Base-by-base conservation (phyloP, 306 rosid genomes). In the Rosa lucieae region DNA sequence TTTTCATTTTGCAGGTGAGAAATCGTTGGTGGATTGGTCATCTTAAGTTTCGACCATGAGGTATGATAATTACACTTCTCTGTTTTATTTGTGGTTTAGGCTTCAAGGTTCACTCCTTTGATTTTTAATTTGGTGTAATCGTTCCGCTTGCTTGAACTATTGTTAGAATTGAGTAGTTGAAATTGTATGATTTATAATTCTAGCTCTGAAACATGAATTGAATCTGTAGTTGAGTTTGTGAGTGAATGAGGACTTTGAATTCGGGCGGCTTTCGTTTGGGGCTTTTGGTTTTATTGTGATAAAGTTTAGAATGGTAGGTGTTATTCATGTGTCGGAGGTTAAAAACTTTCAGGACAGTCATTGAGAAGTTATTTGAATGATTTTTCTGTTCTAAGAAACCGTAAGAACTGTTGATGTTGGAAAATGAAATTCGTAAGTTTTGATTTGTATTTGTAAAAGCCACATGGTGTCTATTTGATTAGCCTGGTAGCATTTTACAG, bases 11-110 rank as follows among this genome's bases (percentile, higher is more conserved):
- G 40, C 87, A 87, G 93, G 72, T 68, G 74, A 48, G 26, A 77
- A 82, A 78, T 82, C 83, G 76, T 39, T 59, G 74, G 77, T 77
- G 29, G 46, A 76, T 44, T 56, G 20, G 67, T 67, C 69, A 62
- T 6, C 73, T 39, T 58, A 63, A 77, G 72, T n/a, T 77, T 82
- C 81, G 40, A 88, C 55, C 63, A 92, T 92, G 94, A 92, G 97
- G 97, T 92, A 83, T 73, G 66, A 18, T 43, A 67, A 44, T 77
- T 18, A n/a, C 67, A 12, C 7, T 39, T 10, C 2, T 52, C 47
- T 32, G 55, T 10, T 17, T 8, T 12, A 26, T 5, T 47, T 67
- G 44, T 15, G 48, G 55, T 17, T 1, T 12, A 48, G 18, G 37
- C 3, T 35, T 29, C 1, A 51, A 42, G 29, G 5, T 47, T 21